Evolutionary conservation across 495 filamentous ascomycete species (phyloP).

Genomic region (Delitschia confertaspora): DNA sequence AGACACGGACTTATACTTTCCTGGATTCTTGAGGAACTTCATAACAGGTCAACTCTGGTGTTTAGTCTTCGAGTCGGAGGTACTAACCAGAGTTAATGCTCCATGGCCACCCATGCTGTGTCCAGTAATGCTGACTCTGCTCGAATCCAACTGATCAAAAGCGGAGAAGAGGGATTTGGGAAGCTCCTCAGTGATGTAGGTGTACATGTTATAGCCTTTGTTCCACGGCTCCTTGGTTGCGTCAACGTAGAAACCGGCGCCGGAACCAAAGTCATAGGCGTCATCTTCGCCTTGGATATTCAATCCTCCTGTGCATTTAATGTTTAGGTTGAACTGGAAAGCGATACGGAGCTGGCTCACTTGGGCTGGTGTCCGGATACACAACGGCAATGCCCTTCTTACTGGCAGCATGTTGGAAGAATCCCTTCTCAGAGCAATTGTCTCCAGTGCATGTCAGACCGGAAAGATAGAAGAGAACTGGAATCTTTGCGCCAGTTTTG

Average conservation of each 20-base stretch:
- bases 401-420: slow-evolving; percentile 76
- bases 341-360: slow-evolving; percentile 50
- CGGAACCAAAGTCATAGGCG: slow-evolving; percentile 79
- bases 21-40: slow-evolving; percentile 79
- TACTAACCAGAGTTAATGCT: slow-evolving; percentile 65
- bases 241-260: slow-evolving; percentile 91
- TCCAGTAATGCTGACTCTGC: slow-evolving; percentile 70
- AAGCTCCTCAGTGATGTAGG: slow-evolving; percentile 75
- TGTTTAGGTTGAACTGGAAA: neutral
- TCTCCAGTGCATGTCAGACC: slow-evolving; percentile 93
- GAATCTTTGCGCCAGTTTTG: slow-evolving; percentile 49
- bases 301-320: slow-evolving; percentile 49
- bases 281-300: slow-evolving; percentile 74
- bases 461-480: slow-evolving; percentile 88
- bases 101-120: slow-evolving; percentile 97
- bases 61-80: neutral
- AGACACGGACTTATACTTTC: slow-evolving; percentile 74
- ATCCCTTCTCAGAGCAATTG: slow-evolving; percentile 94
- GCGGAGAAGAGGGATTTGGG: slow-evolving; percentile 61
- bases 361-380: slow-evolving; percentile 90
- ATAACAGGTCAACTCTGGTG: slow-evolving; percentile 1
- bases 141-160: slow-evolving; percentile 57
- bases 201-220: slow-evolving; percentile 82
- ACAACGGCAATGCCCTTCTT: slow-evolving; percentile 75
- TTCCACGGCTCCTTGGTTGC: slow-evolving; percentile 68